These are phyloP conservation scores for Cubamyces sp. DNA, from an alignment of 768 basidiomycete genomes.

Conservation along the genomic window DNA sequence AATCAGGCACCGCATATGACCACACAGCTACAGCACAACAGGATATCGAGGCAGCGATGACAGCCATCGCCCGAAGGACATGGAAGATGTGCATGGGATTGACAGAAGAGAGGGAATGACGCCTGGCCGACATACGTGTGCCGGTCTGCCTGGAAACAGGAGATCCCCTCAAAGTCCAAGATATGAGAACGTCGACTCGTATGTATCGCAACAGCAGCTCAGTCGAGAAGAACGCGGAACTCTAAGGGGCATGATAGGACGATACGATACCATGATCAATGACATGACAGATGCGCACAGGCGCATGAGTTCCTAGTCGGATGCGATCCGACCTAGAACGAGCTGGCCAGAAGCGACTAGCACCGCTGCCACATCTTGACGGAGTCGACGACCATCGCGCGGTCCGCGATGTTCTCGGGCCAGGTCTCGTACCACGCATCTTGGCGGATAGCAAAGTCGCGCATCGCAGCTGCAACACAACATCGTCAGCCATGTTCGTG, in stretches of 20 bases:
- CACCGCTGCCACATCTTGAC: slow-evolving; percentile 83
- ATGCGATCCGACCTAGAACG: background rate
- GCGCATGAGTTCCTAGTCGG: no score
- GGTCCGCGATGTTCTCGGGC: slow-evolving; percentile 62
- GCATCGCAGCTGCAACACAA: slow-evolving; percentile 60
- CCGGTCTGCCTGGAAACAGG: background rate
- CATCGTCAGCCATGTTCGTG: slow-evolving; percentile 5
- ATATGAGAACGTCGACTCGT: background rate
- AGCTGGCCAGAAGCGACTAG: slow-evolving; percentile 34
- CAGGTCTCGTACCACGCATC: slow-evolving; percentile 75
- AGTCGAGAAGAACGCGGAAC: background rate
- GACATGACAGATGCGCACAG: background rate
- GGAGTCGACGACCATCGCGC: slow-evolving; percentile 74
- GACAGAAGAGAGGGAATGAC: background rate
- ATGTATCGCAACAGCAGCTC: background rate
- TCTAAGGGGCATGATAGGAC: background rate
- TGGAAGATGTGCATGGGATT: background rate
- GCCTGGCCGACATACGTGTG: background rate
- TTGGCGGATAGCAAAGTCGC: slow-evolving; percentile 61
- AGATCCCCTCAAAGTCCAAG: background rate
- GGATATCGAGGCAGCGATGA: no score
- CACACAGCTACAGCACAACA: no score
- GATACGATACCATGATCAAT: background rate
- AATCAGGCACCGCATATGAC: no score
- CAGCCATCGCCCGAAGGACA: no score